Conservation (phyloP, 768 basidiomycete genomes). For the Holtermannia corniformis region DNA sequence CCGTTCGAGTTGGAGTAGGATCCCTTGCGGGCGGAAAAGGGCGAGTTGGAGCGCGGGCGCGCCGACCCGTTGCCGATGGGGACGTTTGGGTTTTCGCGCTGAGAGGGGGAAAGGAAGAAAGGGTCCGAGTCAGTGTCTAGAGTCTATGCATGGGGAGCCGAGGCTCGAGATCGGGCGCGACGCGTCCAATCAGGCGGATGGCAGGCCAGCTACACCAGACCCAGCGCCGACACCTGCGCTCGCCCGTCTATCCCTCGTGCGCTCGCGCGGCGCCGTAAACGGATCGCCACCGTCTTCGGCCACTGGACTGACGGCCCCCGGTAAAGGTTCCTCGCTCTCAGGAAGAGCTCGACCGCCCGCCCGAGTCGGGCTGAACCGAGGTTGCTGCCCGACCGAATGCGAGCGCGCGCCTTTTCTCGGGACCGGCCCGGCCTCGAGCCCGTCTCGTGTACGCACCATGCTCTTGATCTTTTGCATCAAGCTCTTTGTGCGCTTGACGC, state of each 20-base stretch:
- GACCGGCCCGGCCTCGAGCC: too few species aligned
- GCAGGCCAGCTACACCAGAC: background rate
- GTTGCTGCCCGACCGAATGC: too few species aligned
- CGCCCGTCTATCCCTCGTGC: background rate
- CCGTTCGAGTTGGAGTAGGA: background rate
- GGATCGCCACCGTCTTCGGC: too few species aligned
- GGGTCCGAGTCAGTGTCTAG: conserved; percentile 9
- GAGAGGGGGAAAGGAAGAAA: background rate
- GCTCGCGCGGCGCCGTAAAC: too few species aligned
- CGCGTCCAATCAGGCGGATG: background rate
- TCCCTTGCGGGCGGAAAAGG: conserved; percentile 3
- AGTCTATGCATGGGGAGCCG: background rate
- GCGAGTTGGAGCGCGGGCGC: conserved; percentile 1
- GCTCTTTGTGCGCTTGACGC: conserved; percentile 39
- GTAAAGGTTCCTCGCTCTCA: too few species aligned
- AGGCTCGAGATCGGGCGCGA: background rate
- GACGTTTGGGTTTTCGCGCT: conserved; percentile 24
- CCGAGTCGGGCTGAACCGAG: too few species aligned
- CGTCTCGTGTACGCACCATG: conserved; percentile 42
- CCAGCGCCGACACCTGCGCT: background rate
- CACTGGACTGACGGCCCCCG: too few species aligned
- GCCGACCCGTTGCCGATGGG: conserved; percentile 5
- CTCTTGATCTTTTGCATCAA: conserved; percentile 42
- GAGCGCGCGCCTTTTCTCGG: too few species aligned
- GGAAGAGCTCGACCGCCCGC: too few species aligned